Conservation (phyloP, 805 yeast species). For the Kuraishia ogatae region DNA sequence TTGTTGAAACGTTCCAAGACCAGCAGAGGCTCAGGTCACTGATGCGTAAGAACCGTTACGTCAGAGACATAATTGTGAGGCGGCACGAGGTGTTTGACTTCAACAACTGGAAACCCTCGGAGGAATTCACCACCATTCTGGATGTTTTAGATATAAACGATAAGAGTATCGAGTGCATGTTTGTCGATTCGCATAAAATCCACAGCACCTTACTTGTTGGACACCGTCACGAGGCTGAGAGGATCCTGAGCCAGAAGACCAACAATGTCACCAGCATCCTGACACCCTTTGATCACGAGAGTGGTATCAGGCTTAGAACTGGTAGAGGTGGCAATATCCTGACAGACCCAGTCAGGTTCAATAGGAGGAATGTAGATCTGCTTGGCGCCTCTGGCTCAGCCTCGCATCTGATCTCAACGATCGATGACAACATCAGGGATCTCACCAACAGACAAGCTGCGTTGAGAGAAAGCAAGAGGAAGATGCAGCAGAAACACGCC, state of each 20-base stretch:
- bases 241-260: constrained; percentile 24
- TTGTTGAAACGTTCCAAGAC: constrained; percentile 61
- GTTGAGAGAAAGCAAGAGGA: not conserved
- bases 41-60: constrained; percentile 21
- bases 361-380: constrained; percentile 1
- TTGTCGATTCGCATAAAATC: constrained; percentile 55
- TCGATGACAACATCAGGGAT: not conserved
- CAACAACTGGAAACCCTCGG: constrained; percentile 32
- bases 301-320: constrained; percentile 37
- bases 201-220: constrained; percentile 51
- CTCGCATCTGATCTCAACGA: not conserved
- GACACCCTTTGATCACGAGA: constrained; percentile 28
- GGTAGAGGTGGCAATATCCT: constrained; percentile 34
- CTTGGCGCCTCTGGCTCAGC: constrained; percentile 5
- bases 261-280: constrained; percentile 32
- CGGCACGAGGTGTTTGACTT: constrained; percentile 51
- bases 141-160: constrained; percentile 54
- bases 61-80: constrained; percentile 38
- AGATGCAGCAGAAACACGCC: not conserved
- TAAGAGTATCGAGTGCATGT: constrained; percentile 44
- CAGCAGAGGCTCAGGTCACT: constrained; percentile 30
- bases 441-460: not conserved
- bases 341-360: constrained; percentile 38
- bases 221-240: constrained; percentile 42
- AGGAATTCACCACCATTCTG: constrained; percentile 35